phyloP scores from a whole-genome alignment of 305 asterid genomes.

The Solanum hybrid region DNA sequence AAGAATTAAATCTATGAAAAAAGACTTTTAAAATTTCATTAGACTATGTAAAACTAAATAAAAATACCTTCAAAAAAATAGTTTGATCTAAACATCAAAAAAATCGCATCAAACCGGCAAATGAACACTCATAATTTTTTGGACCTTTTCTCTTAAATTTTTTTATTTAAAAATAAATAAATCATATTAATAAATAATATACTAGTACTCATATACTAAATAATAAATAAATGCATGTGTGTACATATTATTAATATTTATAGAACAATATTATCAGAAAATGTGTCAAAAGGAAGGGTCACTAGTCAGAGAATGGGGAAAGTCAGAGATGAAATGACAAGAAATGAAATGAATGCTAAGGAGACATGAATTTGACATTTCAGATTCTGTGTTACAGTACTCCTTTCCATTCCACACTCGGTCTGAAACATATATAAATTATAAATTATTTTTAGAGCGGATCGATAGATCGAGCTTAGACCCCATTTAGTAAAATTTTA shows the following conservation, averaged over 20 bases:
- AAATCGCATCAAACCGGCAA: not conserved
- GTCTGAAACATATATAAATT: not conserved
- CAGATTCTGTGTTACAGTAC: constrained; percentile 4
- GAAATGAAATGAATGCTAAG: constrained; percentile 10
- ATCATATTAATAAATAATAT: not conserved
- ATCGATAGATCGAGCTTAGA: not conserved
- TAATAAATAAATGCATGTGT: not conserved
- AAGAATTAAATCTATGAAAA: not conserved
- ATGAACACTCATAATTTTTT: not conserved
- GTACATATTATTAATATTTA: not conserved
- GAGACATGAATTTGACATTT: constrained; percentile 20
- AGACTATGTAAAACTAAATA: not conserved
- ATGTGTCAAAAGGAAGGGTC: constrained; percentile 3
- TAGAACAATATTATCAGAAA: not conserved
- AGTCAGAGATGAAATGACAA: constrained; percentile 16
- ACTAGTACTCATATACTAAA: not conserved
- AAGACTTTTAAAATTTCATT: not conserved
- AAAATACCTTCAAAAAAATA: not conserved
- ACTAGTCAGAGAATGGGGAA: not conserved
- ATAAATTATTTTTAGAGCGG: accelerated
- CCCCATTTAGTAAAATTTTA: too few species aligned
- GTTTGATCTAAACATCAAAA: too few species aligned
- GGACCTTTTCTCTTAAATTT: not conserved
- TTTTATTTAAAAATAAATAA: too few species aligned
- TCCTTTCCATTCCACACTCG: not conserved